Evolutionary conservation across 208 protist genomes (phyloP), one percentile per base, ranked within the genome.

Genomic region (Acanthamoeba sp.): DNA sequence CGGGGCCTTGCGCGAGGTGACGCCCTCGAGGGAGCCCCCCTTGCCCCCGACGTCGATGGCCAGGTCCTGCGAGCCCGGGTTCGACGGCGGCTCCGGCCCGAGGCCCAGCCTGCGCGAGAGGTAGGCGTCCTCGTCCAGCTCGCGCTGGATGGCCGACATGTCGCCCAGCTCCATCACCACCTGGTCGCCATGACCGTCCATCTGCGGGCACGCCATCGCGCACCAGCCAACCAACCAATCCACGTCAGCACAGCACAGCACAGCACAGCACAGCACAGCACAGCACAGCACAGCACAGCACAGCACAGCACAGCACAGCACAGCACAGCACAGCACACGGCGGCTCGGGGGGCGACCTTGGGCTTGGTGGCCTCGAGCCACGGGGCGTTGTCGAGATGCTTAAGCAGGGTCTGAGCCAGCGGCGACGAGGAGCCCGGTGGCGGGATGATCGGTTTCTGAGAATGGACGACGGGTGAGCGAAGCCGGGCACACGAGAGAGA

Each of bases 361-460:
- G 59, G 59, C 20, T 91, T 91, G 55, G 14, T 50, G 48, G 24
- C 22, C 1, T 91, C 59, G 34, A 73, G 40, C 84, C 84, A 91
- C 0, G 84, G 34, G 29, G 84, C 84, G 27, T 27, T 71, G 34
- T 91, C 59, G 12, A 91, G 57, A 40, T 91, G 84, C 36, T 71
- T 64, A 3, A 91, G 55, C 48, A 91, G 36, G 6, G 50, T 16
- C 18, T 91, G 84, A 32, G 84, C 84, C 18, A 91, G 84, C 32
- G 84, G 84, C 16, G 84, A 91, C 5, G 84, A 71, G 1, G 59
- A 91, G 5, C 59, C 84, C 3, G 84, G 34, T 12, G 84, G 59
- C 6, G 84, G 84, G 27, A 91, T 91, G 84, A 91, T 91, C 16
- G 55, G 38, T 91, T 91, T 91, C 84, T 91, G 52, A 22, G 38